Evolutionary conservation across 352 stramenopile genomes (phyloP).

Genomic region (Phytophthora ohioensis): DNA sequence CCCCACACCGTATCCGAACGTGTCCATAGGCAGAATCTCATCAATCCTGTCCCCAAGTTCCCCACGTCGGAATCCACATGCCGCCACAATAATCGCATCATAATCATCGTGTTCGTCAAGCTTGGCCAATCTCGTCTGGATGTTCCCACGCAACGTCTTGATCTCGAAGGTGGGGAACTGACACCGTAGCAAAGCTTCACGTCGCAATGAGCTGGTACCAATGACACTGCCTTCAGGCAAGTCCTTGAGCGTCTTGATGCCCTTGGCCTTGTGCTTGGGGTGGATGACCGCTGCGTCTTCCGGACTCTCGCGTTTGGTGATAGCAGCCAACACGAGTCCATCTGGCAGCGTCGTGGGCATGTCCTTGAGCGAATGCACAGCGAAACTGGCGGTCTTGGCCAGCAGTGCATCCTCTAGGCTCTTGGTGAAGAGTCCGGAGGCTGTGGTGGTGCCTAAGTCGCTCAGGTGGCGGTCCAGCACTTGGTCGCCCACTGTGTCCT

Average conservation of each 20-base stretch:
- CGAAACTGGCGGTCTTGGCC: conserved; percentile 72
- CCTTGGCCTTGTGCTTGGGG: conserved; percentile 83
- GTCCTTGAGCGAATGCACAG: conserved; percentile 91
- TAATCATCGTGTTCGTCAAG: conserved; percentile 87
- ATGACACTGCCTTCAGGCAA: conserved; percentile 78
- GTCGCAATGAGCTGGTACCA: conserved; percentile 85
- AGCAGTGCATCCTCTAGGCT: conserved; percentile 87
- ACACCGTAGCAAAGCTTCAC: conserved; percentile 78
- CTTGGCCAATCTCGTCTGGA: conserved; percentile 89
- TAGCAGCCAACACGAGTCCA: conserved; percentile 81
- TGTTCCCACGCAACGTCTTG: conserved; percentile 89
- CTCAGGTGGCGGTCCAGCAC: conserved; percentile 82
- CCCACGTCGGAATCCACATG: conserved; percentile 82
- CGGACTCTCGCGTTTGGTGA: conserved; percentile 86
- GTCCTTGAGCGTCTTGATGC: conserved; percentile 56
- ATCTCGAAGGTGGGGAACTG: conserved; percentile 80
- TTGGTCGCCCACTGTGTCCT: conserved; percentile 87
- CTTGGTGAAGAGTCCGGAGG: conserved; percentile 90
- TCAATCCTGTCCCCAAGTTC: conserved; percentile 79
- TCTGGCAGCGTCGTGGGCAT: conserved; percentile 87
- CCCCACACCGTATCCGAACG: conserved; percentile 86
- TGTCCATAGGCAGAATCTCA: conserved; percentile 71
- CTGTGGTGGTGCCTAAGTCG: conserved; percentile 72
- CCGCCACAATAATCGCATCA: conserved; percentile 89
- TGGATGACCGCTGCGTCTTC: conserved; percentile 87